A percentile compares a stretch with the other conserved stretches of the same genome.
Conservation (phyloP, 1,284 basidiomycete genomes). For the Trichosporon sp. region DNA sequence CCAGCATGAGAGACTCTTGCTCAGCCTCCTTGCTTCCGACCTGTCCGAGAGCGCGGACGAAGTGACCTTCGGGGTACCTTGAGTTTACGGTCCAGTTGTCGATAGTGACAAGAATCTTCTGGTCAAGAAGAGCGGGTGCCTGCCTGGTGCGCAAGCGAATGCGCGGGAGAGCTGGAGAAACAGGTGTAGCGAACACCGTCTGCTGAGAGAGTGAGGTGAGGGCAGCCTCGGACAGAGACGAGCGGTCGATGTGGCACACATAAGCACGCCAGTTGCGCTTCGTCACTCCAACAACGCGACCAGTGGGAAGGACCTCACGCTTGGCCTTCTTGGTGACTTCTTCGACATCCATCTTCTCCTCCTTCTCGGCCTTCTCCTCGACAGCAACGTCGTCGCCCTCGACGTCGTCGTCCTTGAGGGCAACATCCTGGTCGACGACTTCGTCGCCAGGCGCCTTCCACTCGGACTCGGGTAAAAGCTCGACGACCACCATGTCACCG, state of each 20-base stretch:
- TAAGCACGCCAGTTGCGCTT: constrained; percentile 96
- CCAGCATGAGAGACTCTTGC: constrained; percentile 86
- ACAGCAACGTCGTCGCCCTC: constrained; percentile 81
- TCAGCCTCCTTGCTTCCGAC: constrained; percentile 95
- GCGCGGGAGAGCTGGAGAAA: constrained; percentile 85
- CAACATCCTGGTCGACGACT: constrained; percentile 88
- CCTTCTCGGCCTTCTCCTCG: constrained; percentile 45
- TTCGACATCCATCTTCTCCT: constrained; percentile 41
- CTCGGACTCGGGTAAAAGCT: constrained; percentile 78
- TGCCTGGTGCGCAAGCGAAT: constrained; percentile 93
- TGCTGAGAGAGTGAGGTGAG: constrained; percentile 78
- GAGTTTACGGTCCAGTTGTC: constrained; percentile 85
- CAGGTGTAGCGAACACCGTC: constrained; percentile 91
- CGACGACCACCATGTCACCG: constrained; percentile 88
- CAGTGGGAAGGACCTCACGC: constrained; percentile 67
- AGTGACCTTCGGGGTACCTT: constrained; percentile 95
- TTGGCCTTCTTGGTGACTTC: constrained; percentile 48
- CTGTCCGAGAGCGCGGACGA: constrained; percentile 85
- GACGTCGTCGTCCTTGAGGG: constrained; percentile 83
- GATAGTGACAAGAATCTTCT: constrained; percentile 94
- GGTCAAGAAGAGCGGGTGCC: constrained; percentile 77
- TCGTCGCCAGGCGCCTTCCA: constrained; percentile 93
- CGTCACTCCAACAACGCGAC: constrained; percentile 82
- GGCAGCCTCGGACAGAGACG: constrained; percentile 74
- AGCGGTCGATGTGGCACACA: constrained; percentile 91